phyloP scores from a whole-genome alignment of 495 filamentous ascomycete genomes.

The Venustampulla echinocandica region DNA sequence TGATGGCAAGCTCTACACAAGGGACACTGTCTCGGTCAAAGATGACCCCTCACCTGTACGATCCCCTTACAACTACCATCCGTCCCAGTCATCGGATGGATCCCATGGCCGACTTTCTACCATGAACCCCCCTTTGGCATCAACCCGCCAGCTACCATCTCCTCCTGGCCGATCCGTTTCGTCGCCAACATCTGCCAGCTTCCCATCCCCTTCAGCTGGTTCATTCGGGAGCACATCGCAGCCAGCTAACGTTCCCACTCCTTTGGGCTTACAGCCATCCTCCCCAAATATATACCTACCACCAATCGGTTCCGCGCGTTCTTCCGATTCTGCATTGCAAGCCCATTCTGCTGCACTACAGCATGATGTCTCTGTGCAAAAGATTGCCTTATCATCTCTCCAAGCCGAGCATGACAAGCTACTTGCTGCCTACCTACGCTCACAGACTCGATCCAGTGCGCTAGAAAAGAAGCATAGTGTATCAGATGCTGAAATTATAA shows the following conservation, averaged over 20 bases:
- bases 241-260: constrained; percentile 8
- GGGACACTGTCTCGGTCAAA: constrained; percentile 4
- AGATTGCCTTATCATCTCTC: constrained; percentile 36
- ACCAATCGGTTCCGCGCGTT: constrained; percentile 9
- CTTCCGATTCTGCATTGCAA: constrained; percentile 27
- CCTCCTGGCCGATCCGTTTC: constrained; percentile 17
- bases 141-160: constrained; percentile 20
- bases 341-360: constrained; percentile 37
- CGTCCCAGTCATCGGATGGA: constrained; percentile 7
- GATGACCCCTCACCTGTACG: constrained; percentile 11
- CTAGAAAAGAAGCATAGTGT: constrained; percentile 40
- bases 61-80: constrained; percentile 12
- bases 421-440: constrained; percentile 36
- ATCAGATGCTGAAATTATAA: constrained; percentile 39
- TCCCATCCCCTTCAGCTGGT: constrained; percentile 17
- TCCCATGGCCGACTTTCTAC: constrained; percentile 2
- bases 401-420: constrained; percentile 38
- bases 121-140: constrained; percentile 22
- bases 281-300: constrained; percentile 12
- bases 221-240: constrained; percentile 12
- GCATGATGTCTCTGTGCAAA: constrained; percentile 41
- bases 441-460: constrained; percentile 32
- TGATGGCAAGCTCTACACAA: constrained; percentile 14
- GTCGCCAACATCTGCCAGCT: constrained; percentile 18
- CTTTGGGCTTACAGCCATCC: constrained; percentile 7